phyloP scores from a whole-genome alignment of 768 basidiomycete genomes.

The Russula olivacea region DNA sequence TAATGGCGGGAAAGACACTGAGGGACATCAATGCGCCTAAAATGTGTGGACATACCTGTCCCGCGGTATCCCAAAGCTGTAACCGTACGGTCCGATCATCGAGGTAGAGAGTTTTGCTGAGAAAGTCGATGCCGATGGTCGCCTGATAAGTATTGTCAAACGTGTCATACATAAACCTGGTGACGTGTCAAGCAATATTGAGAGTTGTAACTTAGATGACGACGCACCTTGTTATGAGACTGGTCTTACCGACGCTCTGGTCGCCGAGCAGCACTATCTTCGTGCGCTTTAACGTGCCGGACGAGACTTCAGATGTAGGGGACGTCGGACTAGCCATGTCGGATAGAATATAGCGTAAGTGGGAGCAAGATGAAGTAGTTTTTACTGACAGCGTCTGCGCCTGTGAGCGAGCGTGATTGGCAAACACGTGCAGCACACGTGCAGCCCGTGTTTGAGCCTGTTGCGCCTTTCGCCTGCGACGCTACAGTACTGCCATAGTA shows the following conservation, averaged over 20 bases:
- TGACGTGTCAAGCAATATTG: neutral
- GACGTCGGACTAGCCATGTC: constrained; percentile 51
- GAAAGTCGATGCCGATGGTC: constrained; percentile 97
- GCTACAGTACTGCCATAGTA: too few species aligned
- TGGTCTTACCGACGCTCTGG: constrained; percentile 98
- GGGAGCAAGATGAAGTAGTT: neutral
- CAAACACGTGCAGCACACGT: too few species aligned
- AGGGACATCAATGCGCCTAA: neutral
- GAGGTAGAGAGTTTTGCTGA: constrained; percentile 99
- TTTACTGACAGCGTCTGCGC: neutral
- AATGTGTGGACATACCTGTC: constrained; percentile 52
- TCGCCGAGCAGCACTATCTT: constrained; percentile 96
- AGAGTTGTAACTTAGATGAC: constrained; percentile 13
- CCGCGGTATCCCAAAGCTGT: constrained; percentile 98
- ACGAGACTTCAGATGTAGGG: constrained; percentile 78
- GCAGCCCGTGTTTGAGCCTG: neutral
- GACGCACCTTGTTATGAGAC: constrained; percentile 86
- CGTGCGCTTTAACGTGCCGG: constrained; percentile 86
- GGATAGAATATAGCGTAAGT: neutral
- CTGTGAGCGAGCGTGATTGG: neutral
- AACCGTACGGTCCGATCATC: constrained; percentile 96
- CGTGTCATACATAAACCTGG: constrained; percentile 97
- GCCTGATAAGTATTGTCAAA: constrained; percentile 99
- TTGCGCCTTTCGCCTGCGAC: neutral
- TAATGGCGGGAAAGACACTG: constrained; percentile 31